A percentile compares a stretch with the other conserved stretches of the same genome.
Conservation (phyloP, 306 rosid genomes). For the Delonix regia region DNA sequence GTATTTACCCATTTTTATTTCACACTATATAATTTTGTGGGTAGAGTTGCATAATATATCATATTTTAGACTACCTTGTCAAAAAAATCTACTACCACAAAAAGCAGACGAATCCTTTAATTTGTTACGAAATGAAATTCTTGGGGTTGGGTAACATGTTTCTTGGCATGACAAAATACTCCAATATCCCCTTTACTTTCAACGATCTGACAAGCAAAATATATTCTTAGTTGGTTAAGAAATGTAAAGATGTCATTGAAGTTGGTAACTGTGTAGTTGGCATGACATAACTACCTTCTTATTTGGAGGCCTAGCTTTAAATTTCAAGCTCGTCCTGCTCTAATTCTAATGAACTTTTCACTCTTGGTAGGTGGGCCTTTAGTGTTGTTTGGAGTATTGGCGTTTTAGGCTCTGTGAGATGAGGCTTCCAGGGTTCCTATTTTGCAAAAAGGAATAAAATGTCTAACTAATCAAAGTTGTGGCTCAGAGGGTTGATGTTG, state of each 20-base stretch:
- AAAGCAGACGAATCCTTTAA: conserved; percentile 74
- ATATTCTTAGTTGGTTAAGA: conserved; percentile 3
- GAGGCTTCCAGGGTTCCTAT: conserved; percentile 65
- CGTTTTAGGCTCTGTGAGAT: conserved; percentile 74
- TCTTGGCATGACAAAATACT: conserved; percentile 69
- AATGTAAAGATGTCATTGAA: too few relatives aligned
- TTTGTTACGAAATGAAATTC: conserved; percentile 88
- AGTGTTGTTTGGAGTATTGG: too few relatives aligned
- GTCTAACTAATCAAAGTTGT: conserved; percentile 13
- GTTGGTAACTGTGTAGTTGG: conserved; percentile 2
- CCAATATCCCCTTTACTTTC: conserved; percentile 94
- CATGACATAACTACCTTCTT: conserved; percentile 74
- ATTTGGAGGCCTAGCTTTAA: conserved; percentile 83
- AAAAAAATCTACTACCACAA: conserved; percentile 63
- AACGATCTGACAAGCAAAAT: conserved; percentile 58
- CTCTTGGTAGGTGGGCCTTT: conserved; percentile 74
- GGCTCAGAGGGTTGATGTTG: background rate
- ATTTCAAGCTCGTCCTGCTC: conserved; percentile 86
- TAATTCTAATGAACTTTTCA: conserved; percentile 74
- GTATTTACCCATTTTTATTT: too few relatives aligned
- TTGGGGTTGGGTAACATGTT: conserved; percentile 71
- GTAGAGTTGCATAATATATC: too few relatives aligned
- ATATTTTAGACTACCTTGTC: too few relatives aligned
- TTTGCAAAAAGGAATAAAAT: background rate
- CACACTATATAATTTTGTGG: too few relatives aligned